Evolutionary conservation across 805 yeast genomes (phyloP), one percentile per base, ranked within the genome.

Genomic region (Sugiyamaella marilandica): DNA sequence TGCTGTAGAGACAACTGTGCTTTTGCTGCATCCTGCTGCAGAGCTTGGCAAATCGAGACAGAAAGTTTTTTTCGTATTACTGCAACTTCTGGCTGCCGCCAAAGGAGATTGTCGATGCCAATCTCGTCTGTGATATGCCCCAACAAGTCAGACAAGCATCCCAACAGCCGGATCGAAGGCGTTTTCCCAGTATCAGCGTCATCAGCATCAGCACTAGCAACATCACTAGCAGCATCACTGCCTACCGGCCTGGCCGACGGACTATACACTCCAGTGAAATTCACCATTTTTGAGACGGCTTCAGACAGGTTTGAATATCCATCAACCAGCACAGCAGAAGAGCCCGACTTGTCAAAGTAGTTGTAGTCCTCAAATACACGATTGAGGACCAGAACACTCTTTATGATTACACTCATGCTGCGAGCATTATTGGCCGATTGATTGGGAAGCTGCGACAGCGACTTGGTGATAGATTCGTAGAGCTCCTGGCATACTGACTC

Each of bases 321-420:
- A 3, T 39, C 21, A 4, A 14, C 19, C 5, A 39, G 13, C 11
- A 39, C 19, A 8, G 16, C 19, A 5, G 43, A n/a, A 3, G 24
- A 14, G 5, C 11, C 21, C 14, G 16, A 16, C 24, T 16, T 16
- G 13, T 39, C 24, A 10, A 39, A 39, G 21, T 19, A 10, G 21
- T 39, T 21, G 18, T 10, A 37, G 45, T 31, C 46, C n/a, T 11
- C 11, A 16, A 26, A 48, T 37, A 36, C 24, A 13, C 16, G 31
- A 31, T 51, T 45, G 31, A 51, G 31, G 2, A 52, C 33, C 33
- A 41, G 16, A 24, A 32, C 24, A 10, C 48, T 29, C 31, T 51
- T 19, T 21, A 47, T 11, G 18, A 47, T 32, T 19, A 49, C 41
- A n/a, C 32, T 48, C 10, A 41, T 9, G 13, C 48, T 47, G 13